Evolutionary conservation across 1,139 yeast genomes (phyloP), one percentile per base, ranked within the genome.

Genomic region (Zhuliangozyma blackwelliae): DNA sequence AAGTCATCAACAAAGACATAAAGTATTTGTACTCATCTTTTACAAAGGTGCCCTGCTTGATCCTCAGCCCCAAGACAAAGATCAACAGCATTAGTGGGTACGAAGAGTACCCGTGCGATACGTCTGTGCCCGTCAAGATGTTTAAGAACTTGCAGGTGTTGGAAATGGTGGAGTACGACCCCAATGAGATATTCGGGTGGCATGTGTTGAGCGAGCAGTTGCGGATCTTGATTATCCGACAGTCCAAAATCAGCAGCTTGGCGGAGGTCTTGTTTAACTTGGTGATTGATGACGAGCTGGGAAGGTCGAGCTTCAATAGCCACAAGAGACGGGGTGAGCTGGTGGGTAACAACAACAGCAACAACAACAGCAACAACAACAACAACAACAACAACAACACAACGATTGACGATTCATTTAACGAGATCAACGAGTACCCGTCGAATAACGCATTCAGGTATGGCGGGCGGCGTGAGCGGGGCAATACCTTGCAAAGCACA

Each of bases 101-200:
- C 51, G 86, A 80, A 52, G 87, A 80, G 51, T 80, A 75, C 48
- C 87, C 87, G 1, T 79, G 82, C 52, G 87, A 80, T 50, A 79
- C 86, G 2, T 72, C 83, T 2, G 81, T 82, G 6, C 87, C 87
- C 1, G 53, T 81, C 11, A 62, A 61, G 34, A 68, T 77, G 59
- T 80, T 80, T 53, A 78, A 77, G 45, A 81, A 79, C 51, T 56
- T 80, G 31, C 78, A 79, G 39, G 83, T 79, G 19, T 61, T 80
- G 36, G 87, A 80, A 50, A 56, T 81, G 5, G 60, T 67, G 29
- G 82, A 78, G 41, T 66, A 78, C 45, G 84, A 78, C 41, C 82
- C 84, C 12, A 77, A 78, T 45, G 84, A 79, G 45, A 64, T 80
- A 10, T 79, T 66, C 55, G 87, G 87, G 2, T 80, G 87, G 87